Percentiles rank a stretch among this genome's conserved stretches.
These are phyloP conservation scores for Berberis thunbergii DNA, from an alignment of 164 flowering plant species.

Conservation along the genomic window DNA sequence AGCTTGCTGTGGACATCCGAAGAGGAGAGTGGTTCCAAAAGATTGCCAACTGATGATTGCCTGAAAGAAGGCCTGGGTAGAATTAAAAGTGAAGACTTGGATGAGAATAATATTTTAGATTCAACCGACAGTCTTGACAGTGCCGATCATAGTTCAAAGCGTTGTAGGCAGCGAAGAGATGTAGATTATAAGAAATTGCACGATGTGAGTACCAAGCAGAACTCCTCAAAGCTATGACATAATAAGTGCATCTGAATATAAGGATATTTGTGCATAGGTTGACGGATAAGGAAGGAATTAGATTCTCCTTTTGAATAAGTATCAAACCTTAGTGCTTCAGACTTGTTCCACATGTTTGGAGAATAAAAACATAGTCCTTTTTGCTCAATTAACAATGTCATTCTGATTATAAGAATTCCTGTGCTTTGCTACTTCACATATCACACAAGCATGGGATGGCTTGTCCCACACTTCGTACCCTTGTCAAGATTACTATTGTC, in stretches of 20 bases:
- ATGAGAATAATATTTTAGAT: conserved; percentile 12
- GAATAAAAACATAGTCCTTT: no score
- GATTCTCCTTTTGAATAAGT: not conserved
- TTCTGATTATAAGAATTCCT: no score
- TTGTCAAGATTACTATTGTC: no score
- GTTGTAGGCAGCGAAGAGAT: conserved; percentile 56
- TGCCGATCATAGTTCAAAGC: conserved; percentile 26
- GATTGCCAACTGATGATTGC: conserved; percentile 10
- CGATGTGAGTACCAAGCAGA: conserved; percentile 54
- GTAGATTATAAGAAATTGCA: conserved; percentile 79
- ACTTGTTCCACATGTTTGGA: no score
- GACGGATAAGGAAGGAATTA: not conserved
- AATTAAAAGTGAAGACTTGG: conserved; percentile 6
- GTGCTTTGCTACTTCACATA: no score
- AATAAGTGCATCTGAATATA: no score
- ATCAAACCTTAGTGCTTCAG: not conserved
- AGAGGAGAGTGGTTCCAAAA: conserved; percentile 33
- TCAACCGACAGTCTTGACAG: conserved; percentile 18
- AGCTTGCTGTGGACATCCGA: conserved; percentile 63
- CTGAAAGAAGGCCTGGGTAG: conserved; percentile 6
- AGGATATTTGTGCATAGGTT: no score
- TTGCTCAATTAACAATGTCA: no score
- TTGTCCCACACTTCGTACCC: no score
- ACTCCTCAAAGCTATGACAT: no score
- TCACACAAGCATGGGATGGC: no score